Percentiles rank a stretch among this genome's conserved stretches.
Conservation (phyloP, 768 basidiomycete genomes). For the Termitomyces sp. region DNA sequence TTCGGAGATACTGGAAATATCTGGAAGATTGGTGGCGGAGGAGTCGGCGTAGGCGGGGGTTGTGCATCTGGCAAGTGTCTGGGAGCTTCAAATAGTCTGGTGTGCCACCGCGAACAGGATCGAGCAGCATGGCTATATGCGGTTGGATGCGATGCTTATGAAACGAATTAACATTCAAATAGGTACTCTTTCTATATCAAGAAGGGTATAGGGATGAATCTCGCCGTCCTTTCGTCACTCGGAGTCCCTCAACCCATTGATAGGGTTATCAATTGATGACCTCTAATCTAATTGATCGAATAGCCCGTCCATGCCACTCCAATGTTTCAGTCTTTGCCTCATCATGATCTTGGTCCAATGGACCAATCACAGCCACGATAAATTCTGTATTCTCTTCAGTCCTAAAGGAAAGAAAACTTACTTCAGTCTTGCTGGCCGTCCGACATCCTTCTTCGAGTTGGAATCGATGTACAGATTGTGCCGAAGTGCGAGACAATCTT, state of each 20-base stretch:
- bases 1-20: slow-evolving; percentile 11
- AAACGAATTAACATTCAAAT: slow-evolving; percentile 19
- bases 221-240: background rate
- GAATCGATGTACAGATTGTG: background rate
- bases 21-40: slow-evolving; percentile 12
- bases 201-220: background rate
- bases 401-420: too few relatives aligned
- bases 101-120: slow-evolving; percentile 39
- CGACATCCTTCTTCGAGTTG: background rate
- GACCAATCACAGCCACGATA: background rate
- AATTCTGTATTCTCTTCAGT: background rate
- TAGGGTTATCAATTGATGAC: background rate
- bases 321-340: background rate
- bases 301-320: background rate
- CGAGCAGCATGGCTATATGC: slow-evolving; percentile 43
- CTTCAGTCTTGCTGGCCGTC: background rate
- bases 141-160: slow-evolving; percentile 45
- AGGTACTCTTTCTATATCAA: background rate
- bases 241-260: background rate
- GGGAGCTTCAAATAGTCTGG: slow-evolving; percentile 32
- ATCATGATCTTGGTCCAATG: background rate
- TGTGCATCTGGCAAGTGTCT: slow-evolving; percentile 36
- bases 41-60: slow-evolving; percentile 22
- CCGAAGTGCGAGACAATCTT: background rate
- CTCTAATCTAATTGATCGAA: too few relatives aligned